Evolutionary conservation across 139 green algal species (phyloP).

Genomic region (Asterochloris erici): DNA sequence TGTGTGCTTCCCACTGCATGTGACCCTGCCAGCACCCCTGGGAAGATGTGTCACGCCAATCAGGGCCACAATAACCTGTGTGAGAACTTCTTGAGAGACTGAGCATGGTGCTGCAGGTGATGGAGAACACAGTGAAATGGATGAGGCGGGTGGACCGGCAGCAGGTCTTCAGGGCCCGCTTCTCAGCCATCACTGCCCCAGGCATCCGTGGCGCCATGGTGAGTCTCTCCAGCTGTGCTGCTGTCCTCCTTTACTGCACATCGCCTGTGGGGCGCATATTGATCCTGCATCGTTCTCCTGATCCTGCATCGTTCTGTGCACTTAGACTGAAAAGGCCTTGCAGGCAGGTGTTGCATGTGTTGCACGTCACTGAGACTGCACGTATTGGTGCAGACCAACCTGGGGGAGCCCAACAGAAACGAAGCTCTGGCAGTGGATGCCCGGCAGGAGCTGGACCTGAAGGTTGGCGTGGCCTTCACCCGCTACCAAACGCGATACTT

Average conservation of each 20-base stretch:
- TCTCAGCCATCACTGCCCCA: conserved; percentile 71
- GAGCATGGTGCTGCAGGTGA: conserved; percentile 46
- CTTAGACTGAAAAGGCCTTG: too few species aligned
- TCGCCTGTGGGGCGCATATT: too few species aligned
- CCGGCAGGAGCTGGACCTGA: conserved; percentile 79
- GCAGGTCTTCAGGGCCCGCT: conserved; percentile 67
- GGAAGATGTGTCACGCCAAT: not conserved
- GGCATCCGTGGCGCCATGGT: conserved; percentile 82
- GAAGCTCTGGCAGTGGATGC: conserved; percentile 84
- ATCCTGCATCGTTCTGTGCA: too few species aligned
- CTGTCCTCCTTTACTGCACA: too few species aligned
- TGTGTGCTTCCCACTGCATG: not conserved
- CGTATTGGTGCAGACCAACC: conserved; percentile 27
- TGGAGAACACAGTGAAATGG: conserved; percentile 63
- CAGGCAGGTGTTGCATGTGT: too few species aligned
- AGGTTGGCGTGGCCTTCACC: conserved; percentile 81
- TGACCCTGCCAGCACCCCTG: not conserved
- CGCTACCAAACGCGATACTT: conserved; percentile 84
- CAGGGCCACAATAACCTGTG: not conserved
- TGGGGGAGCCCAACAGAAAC: conserved; percentile 71
- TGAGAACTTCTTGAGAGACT: not conserved
- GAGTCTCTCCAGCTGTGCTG: not conserved
- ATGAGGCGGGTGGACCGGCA: conserved; percentile 42
- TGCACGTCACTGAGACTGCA: not conserved
- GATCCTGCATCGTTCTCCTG: too few species aligned